A percentile compares a stretch with the other conserved stretches of the same genome.
Conservation (phyloP, 371 early-diverging fungal species). For the Apophysomyces sp. region DNA sequence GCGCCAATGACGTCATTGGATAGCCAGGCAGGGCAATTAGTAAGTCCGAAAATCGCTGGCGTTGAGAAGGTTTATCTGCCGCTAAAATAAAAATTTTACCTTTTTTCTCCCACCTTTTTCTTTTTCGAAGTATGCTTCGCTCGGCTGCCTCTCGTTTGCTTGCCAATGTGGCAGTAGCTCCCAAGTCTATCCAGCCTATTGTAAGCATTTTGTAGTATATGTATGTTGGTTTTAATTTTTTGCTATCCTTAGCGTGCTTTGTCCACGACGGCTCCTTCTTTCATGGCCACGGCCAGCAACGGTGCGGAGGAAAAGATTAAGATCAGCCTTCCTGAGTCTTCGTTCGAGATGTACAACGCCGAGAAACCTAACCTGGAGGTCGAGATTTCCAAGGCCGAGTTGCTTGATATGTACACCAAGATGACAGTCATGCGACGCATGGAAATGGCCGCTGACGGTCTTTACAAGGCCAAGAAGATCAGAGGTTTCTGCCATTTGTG, state of each 20-base stretch:
- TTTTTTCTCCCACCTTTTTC: constrained; percentile 18
- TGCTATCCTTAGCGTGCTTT: constrained; percentile 37
- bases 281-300: constrained; percentile 16
- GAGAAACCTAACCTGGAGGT: constrained; percentile 65
- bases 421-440: constrained; percentile 91
- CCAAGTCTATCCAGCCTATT: constrained; percentile 22
- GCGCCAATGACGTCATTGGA: no score
- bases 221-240: background rate
- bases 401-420: constrained; percentile 81
- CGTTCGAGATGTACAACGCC: constrained; percentile 69
- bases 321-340: constrained; percentile 56
- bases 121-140: constrained; percentile 42
- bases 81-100: constrained; percentile 16
- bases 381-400: constrained; percentile 64
- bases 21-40: no score
- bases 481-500: constrained; percentile 99
- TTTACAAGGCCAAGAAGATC: constrained; percentile 96
- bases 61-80: no score
- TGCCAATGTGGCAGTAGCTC: constrained; percentile 35
- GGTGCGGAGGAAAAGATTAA: constrained; percentile 42
- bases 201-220: constrained; percentile 9
- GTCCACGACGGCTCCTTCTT: constrained; percentile 37
- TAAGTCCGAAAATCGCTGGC: constrained; percentile 10
- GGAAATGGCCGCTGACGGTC: constrained; percentile 93
- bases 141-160: constrained; percentile 47